Evolutionary conservation across 2,329 filamentous ascomycete species (phyloP).

Genomic region (Sphaerulina musiva): DNA sequence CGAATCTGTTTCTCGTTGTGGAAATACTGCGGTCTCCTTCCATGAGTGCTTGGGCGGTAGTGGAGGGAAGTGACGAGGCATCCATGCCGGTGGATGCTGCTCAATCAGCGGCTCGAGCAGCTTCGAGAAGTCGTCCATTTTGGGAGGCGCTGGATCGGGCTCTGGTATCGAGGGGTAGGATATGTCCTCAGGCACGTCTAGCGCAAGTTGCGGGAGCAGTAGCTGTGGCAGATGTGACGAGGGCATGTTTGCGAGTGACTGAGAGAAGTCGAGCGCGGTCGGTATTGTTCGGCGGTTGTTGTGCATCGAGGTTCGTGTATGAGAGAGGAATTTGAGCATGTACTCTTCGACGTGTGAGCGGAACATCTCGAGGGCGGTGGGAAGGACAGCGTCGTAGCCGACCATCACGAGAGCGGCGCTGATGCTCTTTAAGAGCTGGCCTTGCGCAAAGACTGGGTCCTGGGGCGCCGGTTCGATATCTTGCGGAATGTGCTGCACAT

Average conservation of each 20-base stretch:
- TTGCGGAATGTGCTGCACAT: slow-evolving; percentile 27
- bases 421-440: slow-evolving; percentile 51
- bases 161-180: slow-evolving; percentile 37
- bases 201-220: slow-evolving; percentile 38
- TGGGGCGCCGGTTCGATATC: slow-evolving; percentile 36
- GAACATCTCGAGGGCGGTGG: slow-evolving; percentile 53
- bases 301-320: slow-evolving; percentile 53
- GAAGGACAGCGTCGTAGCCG: slow-evolving; percentile 51
- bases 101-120: slow-evolving; percentile 50
- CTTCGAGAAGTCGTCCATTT: slow-evolving; percentile 37
- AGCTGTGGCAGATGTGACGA: slow-evolving; percentile 35
- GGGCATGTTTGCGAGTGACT: slow-evolving; percentile 40
- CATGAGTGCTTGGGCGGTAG: slow-evolving; percentile 61
- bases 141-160: slow-evolving; percentile 38
- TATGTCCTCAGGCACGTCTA: slow-evolving; percentile 30
- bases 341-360: slow-evolving; percentile 52
- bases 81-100: slow-evolving; percentile 46
- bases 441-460: slow-evolving; percentile 49
- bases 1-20: slow-evolving; percentile 53
- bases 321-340: slow-evolving; percentile 50
- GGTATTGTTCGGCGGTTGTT: slow-evolving; percentile 50
- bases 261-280: slow-evolving; percentile 54
- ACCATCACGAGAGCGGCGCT: slow-evolving; percentile 45
- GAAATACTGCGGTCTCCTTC: slow-evolving; percentile 53
- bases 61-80: slow-evolving; percentile 55